Base-by-base conservation (phyloP, 2,329 filamentous ascomycete species). In the Pyrenophora tritici-repentis region DNA sequence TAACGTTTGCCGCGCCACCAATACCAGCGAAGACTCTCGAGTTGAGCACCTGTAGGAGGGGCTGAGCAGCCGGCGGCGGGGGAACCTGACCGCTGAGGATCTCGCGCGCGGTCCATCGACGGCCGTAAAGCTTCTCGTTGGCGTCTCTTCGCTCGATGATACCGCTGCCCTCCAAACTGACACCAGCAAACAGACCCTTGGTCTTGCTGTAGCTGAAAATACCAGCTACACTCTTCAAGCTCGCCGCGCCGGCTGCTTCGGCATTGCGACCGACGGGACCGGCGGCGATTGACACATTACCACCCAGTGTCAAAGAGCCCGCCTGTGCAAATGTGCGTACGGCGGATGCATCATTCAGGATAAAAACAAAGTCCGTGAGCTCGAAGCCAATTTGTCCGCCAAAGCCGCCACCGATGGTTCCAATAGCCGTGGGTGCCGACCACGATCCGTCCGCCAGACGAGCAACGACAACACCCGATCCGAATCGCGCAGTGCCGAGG, bases 161-260 rank as follows among this genome's bases (percentile, higher is more conserved):
- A 45, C 90, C 91, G 55, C 89, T 93, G 17, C 94, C 94, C 74
- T 99, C 94, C 61, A 99, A 79, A 63, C 90, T 95, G 40, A 99
- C 92, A 70, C 94, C 94, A 4, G 94, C 94, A 65, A 99, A 99
- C 26, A 99, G 79, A 16, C 94, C 94, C 79, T 97, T 97, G 10
- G 94, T 99, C 78, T 97, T 97, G 73, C 89, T 94, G 81, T 99
- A 99, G 67, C 90, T 90, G 79, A 99, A 99, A 42, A 99, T 87
- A 45, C 90, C 94, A 0, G 92, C 89, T 7, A 97, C 88, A 57
- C 91, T 87, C 78, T 86, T 93, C 58, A 96, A 81, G 62, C 90
- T 96, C 6, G 94, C 94, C 12, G 92, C 93, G 58, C 94, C 94
- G 31, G 94, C 93, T 10, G 94, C 94, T 75, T 99, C 94, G 38